A percentile compares a stretch with the other conserved stretches of the same genome.
Evolutionary conservation across 495 filamentous ascomycete genomes (phyloP).

Genomic region (Podospora fimiseda): DNA sequence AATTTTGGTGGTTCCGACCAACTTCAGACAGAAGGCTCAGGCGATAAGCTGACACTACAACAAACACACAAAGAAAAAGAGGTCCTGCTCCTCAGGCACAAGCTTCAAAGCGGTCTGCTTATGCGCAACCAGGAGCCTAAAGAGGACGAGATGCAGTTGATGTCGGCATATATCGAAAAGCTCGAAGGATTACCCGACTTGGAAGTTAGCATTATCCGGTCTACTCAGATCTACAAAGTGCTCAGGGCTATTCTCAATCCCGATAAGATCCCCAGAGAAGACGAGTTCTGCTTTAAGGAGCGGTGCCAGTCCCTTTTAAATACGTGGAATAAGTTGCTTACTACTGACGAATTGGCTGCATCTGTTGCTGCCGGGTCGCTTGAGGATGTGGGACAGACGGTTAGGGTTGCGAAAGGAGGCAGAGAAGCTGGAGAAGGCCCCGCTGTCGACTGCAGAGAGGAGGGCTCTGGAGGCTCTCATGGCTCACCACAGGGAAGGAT

Average conservation of each 20-base stretch:
- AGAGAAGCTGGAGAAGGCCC: no score
- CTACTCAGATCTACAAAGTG: slow-evolving; percentile 92
- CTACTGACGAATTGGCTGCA: slow-evolving; percentile 37
- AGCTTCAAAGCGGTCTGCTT: slow-evolving; percentile 85
- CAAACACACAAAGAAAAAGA: slow-evolving; percentile 65
- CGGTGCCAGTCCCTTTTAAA: slow-evolving; percentile 67
- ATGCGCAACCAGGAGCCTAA: slow-evolving; percentile 74
- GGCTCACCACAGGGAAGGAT: no score
- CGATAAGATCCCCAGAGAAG: slow-evolving; percentile 72
- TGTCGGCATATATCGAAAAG: slow-evolving; percentile 73
- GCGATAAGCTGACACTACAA: no score
- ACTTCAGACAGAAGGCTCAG: no score
- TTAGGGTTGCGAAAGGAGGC: no score
- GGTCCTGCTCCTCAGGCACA: slow-evolving; percentile 80
- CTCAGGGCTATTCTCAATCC: slow-evolving; percentile 85
- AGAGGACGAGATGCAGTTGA: slow-evolving; percentile 79
- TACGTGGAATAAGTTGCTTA: slow-evolving; percentile 77
- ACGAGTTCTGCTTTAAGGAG: slow-evolving; percentile 75
- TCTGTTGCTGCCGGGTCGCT: no score
- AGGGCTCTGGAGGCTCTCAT: no score
- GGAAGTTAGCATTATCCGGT: slow-evolving; percentile 75
- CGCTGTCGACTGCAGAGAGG: no score
- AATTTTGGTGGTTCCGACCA: slow-evolving; percentile 52
- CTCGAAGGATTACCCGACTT: slow-evolving; percentile 73
- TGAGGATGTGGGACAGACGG: no score